These are phyloP conservation scores for Nitzschia palea DNA, from an alignment of 108 stramenopile genomes.

Conservation along the genomic window DNA sequence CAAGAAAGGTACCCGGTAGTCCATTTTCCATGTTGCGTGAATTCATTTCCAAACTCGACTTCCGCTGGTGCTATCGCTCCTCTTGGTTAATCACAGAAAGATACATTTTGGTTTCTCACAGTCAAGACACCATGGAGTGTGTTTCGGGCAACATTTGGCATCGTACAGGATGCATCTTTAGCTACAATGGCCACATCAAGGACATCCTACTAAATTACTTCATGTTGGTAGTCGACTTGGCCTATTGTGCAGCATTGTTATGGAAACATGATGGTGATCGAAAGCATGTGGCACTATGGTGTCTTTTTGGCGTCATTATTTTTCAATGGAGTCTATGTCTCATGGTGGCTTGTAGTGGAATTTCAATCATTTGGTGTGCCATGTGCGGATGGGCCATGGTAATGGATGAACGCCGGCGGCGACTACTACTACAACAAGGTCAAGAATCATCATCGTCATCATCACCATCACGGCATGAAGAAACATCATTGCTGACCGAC, in stretches of 20 bases:
- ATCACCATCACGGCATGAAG: too few relatives aligned
- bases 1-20: too few relatives aligned
- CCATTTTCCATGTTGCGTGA: too few relatives aligned
- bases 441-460: too few relatives aligned
- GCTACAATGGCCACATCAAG: constrained; percentile 21
- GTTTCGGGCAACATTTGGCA: not conserved
- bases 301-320: constrained; percentile 15
- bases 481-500: not conserved
- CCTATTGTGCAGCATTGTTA: not conserved
- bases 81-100: too few relatives aligned
- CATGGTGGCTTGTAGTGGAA: constrained; percentile 43
- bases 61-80: too few relatives aligned
- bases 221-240: constrained; percentile 15
- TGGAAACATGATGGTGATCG: not conserved
- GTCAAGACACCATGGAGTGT: too few relatives aligned
- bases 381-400: constrained; percentile 47
- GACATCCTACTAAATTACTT: constrained; percentile 34
- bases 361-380: constrained; percentile 64
- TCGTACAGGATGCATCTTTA: constrained; percentile 26
- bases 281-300: not conserved
- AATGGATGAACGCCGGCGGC: constrained; percentile 12
- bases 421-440: not conserved
- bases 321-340: constrained; percentile 57
- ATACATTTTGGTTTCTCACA: too few relatives aligned
- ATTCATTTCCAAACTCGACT: too few relatives aligned